Base-by-base conservation (phyloP, 1,284 basidiomycete genomes). In the Boletellus sp. region DNA sequence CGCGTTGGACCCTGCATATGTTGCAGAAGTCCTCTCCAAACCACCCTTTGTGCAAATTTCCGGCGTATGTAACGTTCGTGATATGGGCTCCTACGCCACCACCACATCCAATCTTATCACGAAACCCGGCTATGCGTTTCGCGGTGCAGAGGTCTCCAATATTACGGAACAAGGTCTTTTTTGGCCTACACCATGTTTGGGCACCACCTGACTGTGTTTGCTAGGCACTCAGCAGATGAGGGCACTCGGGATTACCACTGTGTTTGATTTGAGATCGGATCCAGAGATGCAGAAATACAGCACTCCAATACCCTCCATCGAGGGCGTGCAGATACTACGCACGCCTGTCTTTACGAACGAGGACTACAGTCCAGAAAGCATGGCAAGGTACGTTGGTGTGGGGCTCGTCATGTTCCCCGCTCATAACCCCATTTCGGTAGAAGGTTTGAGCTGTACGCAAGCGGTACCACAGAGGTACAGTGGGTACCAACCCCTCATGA, bases 351-450 rank as follows among this genome's bases (percentile, higher is more conserved):
- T 90, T 62, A 72, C 79, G 60, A 80, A 70, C 39, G 83, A 84
- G 60, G 88, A 90, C 64, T 90, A 90, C 65, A 88, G 85, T 60
- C 87, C 88, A 24, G 85, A 89, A 68, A 81, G 79, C 69, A 87
- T 89, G 81, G 83, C 88, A 58, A 85, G 81, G 87, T 89, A 71
- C 70, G 85, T 82, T 67, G 70, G 70, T 75, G 70, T 53, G 40
- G 40, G 15, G 22, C 8, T 7, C 52, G 22, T 41, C 22, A 26
- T 38, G 26, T 30, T 32, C 56, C 36, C 44, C 26, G 48, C 59
- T 43, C 52, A 58, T 55, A 55, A 45, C 59, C 60, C 61, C 49
- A 26, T 40, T 33, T 37, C 15, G 18, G 21, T 55, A 89, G 86
- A 66, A 78, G 82, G 59, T 89, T 82, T 59, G 78, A 84, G 56